Evolutionary conservation across 805 yeast species (phyloP).

Genomic region (Nakazawaea ishiwadae): DNA sequence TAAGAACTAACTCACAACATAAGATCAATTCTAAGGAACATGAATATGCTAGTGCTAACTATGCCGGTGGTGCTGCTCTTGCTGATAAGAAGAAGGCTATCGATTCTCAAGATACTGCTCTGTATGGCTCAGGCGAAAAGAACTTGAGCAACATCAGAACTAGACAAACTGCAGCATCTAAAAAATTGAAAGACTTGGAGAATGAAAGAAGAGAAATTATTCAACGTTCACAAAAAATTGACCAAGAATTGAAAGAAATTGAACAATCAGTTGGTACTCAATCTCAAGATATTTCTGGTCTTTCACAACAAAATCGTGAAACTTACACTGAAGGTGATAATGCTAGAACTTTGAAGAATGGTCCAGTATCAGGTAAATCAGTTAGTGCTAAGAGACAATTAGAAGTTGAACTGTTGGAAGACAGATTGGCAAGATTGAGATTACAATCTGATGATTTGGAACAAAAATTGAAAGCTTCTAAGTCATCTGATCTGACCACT

Average conservation of each 20-base stretch:
- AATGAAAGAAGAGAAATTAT: not conserved
- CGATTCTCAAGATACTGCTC: constrained; percentile 2
- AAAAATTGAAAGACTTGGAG: constrained; percentile 4
- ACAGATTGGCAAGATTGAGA: constrained; percentile 7
- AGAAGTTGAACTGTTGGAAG: constrained; percentile 11
- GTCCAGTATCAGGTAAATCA: not conserved
- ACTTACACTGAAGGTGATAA: not conserved
- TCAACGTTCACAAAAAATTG: constrained; percentile 1
- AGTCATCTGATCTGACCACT: not conserved
- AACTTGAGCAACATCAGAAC: constrained; percentile 1
- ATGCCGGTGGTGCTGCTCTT: constrained; percentile 9
- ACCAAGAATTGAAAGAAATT: not conserved
- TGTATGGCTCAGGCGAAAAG: not conserved
- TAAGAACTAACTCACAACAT: not conserved
- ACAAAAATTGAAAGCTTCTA: not conserved
- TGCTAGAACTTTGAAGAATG: constrained; percentile 4
- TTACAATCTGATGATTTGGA: constrained; percentile 5
- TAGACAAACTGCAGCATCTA: not conserved
- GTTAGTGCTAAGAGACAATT: not conserved
- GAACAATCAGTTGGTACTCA: constrained; percentile 3
- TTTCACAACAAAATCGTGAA: not conserved
- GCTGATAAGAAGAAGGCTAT: not conserved
- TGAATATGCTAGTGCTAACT: not conserved
- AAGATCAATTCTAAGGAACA: constrained; percentile 5
- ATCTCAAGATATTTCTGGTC: not conserved